These are phyloP conservation scores for Plectosphaerella sp. DNA, from an alignment of 2,329 filamentous ascomycete species.

Conservation along the genomic window DNA sequence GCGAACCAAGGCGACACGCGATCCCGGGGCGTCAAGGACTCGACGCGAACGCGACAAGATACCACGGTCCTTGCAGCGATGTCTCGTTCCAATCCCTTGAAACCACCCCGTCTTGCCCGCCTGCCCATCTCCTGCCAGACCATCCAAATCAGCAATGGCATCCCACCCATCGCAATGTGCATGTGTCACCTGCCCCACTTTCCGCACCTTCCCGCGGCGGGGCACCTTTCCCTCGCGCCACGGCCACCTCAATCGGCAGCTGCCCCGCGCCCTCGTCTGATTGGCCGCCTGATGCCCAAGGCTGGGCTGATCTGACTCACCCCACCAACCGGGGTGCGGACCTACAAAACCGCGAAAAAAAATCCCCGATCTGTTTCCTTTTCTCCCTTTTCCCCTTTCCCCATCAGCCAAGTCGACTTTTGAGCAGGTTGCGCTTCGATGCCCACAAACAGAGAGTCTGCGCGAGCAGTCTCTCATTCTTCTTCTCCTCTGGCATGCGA, in stretches of 20 bases:
- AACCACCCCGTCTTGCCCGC: no score
- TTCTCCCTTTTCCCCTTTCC: slow-evolving; percentile 29
- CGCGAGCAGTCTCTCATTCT: slow-evolving; percentile 23
- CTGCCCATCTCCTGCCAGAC: no score
- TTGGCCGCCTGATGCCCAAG: slow-evolving; percentile 12
- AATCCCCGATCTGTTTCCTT: neutral
- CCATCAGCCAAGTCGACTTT: slow-evolving; percentile 54
- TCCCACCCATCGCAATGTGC: no score
- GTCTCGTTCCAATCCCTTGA: no score
- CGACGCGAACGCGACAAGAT: no score
- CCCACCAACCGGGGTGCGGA: slow-evolving; percentile 4
- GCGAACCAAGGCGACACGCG: no score
- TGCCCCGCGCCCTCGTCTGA: neutral
- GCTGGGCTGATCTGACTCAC: slow-evolving; percentile 8
- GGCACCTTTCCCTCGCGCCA: no score
- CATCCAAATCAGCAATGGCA: no score
- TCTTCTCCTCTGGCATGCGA: slow-evolving; percentile 64
- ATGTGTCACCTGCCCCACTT: no score
- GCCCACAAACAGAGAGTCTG: slow-evolving; percentile 67
- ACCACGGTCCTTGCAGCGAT: no score
- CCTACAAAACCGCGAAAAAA: slow-evolving; percentile 5
- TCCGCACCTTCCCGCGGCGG: no score
- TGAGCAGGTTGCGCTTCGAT: slow-evolving; percentile 91
- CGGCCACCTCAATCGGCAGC: neutral
- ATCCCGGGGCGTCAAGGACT: no score